Percentiles rank a stretch among this genome's conserved stretches.
Evolutionary conservation across 495 filamentous ascomycete genomes (phyloP).

Genomic region (Aspergillus avenaceus): DNA sequence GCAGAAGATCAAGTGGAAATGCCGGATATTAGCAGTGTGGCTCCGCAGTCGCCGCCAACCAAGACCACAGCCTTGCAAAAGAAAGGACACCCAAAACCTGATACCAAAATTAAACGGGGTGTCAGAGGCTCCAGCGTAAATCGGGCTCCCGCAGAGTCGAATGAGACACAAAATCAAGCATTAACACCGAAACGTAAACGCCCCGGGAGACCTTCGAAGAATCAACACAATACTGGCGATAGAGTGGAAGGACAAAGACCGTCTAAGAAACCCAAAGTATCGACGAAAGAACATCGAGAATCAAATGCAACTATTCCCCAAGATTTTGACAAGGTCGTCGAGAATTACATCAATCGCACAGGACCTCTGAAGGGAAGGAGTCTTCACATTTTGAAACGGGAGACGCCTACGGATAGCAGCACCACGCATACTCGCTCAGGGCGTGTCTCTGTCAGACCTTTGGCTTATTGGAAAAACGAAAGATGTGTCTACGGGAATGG

Average conservation of each 20-base stretch:
- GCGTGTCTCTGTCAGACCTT: constrained; percentile 61
- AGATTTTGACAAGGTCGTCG: constrained; percentile 37
- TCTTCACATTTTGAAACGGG: constrained; percentile 67
- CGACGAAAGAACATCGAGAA: constrained; percentile 12
- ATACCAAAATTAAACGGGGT: constrained; percentile 5
- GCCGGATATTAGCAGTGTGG: constrained; percentile 50
- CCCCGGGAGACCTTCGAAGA: constrained; percentile 33
- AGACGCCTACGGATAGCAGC: constrained; percentile 51
- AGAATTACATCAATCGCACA: constrained; percentile 40
- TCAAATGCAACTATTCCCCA: constrained; percentile 19
- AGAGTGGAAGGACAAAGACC: constrained; percentile 24
- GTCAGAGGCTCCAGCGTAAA: constrained; percentile 7
- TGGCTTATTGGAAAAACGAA: constrained; percentile 88
- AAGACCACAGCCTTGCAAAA: constrained; percentile 10
- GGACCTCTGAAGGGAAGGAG: constrained; percentile 53
- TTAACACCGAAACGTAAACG: constrained; percentile 22
- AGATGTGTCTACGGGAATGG: constrained; percentile 64
- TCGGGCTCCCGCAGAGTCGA: constrained; percentile 14
- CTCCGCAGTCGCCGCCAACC: constrained; percentile 45
- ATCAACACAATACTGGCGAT: constrained; percentile 15
- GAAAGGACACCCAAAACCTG: constrained; percentile 3
- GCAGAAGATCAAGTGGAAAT: constrained; percentile 35
- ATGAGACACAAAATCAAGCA: constrained; percentile 7
- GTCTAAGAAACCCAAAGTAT: constrained; percentile 32
- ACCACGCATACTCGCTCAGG: constrained; percentile 52